Percentiles rank a stretch among this genome's conserved stretches.
phyloP scores from a whole-genome alignment of 768 basidiomycete species.

The Boletus coccyginus region DNA sequence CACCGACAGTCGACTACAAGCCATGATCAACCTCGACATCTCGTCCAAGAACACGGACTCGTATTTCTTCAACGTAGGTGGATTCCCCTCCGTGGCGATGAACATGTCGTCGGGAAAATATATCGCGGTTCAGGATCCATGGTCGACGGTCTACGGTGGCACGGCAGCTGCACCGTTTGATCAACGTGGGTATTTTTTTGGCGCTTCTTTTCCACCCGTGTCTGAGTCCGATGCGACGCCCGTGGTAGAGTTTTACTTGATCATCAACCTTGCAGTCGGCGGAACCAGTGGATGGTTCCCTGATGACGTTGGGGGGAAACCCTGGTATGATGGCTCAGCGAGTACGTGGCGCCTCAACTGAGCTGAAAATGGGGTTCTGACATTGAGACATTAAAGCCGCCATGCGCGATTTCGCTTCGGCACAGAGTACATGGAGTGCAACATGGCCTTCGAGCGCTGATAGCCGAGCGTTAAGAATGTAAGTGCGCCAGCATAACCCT shows the following conservation, averaged over 20 bases:
- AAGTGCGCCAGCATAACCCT: background rate
- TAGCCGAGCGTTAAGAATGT: constrained; percentile 71
- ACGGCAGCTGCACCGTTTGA: constrained; percentile 45
- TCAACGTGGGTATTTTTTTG: constrained; percentile 27
- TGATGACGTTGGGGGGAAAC: constrained; percentile 49
- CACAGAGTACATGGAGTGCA: constrained; percentile 63
- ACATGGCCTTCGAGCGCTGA: constrained; percentile 69
- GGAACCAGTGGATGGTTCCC: constrained; percentile 62
- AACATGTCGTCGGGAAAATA: constrained; percentile 39
- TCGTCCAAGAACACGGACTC: constrained; percentile 40
- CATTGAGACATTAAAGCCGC: constrained; percentile 36
- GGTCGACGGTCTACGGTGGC: constrained; percentile 41
- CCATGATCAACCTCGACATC: constrained; percentile 51
- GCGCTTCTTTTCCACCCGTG: background rate
- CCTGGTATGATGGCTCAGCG: constrained; percentile 60
- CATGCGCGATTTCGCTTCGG: constrained; percentile 66
- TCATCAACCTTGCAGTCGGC: constrained; percentile 78
- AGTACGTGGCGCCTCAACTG: constrained; percentile 35
- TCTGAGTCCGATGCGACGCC: constrained; percentile 8
- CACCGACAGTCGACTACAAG: constrained; percentile 48
- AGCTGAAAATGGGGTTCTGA: constrained; percentile 20
- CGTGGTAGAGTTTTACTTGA: constrained; percentile 70
- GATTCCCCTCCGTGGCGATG: constrained; percentile 48
- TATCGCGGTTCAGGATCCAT: constrained; percentile 45
- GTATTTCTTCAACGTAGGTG: constrained; percentile 50